Evolutionary conservation across 2,329 filamentous ascomycete genomes (phyloP).

Genomic region (Microsporum canis): DNA sequence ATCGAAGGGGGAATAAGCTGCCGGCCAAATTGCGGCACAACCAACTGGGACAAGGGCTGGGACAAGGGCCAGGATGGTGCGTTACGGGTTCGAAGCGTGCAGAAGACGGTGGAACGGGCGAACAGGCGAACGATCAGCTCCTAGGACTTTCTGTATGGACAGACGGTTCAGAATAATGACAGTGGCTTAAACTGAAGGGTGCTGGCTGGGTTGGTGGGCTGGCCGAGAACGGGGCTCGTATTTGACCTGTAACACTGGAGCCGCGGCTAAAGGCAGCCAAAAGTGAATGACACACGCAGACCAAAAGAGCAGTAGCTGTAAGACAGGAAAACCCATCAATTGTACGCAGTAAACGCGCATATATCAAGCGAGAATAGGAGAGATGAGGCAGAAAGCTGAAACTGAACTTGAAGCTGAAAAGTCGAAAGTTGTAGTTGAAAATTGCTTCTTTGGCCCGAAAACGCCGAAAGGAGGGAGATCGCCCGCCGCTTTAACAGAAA

Average conservation of each 20-base stretch:
- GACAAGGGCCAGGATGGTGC: conserved; percentile 1
- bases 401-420: neutral
- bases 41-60: neutral
- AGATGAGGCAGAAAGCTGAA: neutral
- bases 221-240: conserved; percentile 1
- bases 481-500: neutral
- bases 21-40: neutral
- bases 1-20: neutral
- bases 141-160: too few species aligned
- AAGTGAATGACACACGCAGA: too few species aligned
- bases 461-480: neutral
- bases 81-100: neutral
- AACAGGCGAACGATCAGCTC: neutral
- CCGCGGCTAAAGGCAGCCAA: neutral
- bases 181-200: neutral
- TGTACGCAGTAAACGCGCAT: neutral
- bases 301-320: too few species aligned
- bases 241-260: neutral
- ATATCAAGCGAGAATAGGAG: neutral
- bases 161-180: too few species aligned
- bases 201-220: neutral
- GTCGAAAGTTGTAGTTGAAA: neutral
- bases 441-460: neutral
- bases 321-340: neutral
- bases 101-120: conserved; percentile 1